Conservation (phyloP, 306 rosid genomes). For the Acmispon strigosus region DNA sequence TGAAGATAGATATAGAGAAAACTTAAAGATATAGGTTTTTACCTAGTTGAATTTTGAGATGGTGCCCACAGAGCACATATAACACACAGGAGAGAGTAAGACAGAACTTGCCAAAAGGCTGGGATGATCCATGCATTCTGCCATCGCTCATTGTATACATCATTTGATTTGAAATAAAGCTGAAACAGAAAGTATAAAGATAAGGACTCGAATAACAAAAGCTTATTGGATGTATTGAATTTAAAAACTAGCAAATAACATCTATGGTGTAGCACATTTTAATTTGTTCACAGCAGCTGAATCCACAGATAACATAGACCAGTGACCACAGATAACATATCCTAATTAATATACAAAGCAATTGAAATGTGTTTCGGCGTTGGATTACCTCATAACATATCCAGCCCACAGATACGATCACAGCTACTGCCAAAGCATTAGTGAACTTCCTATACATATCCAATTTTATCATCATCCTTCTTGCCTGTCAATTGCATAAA, state of each 20-base stretch:
- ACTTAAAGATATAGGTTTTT: conserved; percentile 5
- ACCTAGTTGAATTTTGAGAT: conserved; percentile 87
- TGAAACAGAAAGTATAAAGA: conserved; percentile 30
- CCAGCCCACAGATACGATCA: conserved; percentile 92
- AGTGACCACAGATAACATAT: no score
- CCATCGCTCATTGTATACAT: conserved; percentile 84
- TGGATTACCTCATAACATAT: conserved; percentile 85
- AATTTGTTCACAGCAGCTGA: conserved; percentile 4
- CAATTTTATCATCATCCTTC: conserved; percentile 83
- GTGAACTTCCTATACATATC: conserved; percentile 94
- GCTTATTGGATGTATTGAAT: not conserved
- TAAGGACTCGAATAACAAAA: conserved; percentile 7
- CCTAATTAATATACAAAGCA: conserved; percentile 10
- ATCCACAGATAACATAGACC: conserved; percentile 3
- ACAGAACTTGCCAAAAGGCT: conserved; percentile 93
- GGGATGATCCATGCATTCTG: conserved; percentile 93
- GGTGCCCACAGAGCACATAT: conserved; percentile 94
- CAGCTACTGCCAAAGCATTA: conserved; percentile 86
- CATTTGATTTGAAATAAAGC: conserved; percentile 81
- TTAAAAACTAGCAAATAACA: not conserved
- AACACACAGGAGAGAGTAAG: conserved; percentile 73
- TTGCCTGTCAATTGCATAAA: conserved; percentile 54
- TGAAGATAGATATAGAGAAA: not conserved
- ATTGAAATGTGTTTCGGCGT: not conserved
- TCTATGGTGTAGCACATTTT: not conserved